Evolutionary conservation across 2,329 filamentous ascomycete species (phyloP).

Genomic region (Blumeria graminis): DNA sequence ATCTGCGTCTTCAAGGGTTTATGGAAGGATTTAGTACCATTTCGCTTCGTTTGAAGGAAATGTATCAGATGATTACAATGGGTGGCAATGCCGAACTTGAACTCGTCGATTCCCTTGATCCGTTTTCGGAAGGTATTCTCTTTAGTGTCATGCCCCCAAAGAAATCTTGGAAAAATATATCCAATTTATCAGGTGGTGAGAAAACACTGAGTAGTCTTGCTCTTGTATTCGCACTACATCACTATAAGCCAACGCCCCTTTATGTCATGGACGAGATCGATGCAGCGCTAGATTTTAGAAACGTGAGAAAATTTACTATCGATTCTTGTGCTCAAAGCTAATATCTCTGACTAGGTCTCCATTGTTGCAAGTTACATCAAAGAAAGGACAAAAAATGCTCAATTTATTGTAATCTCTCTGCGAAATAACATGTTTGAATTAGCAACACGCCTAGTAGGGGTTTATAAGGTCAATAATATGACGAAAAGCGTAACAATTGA

Average conservation of each 20-base stretch:
- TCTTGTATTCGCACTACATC: conserved; percentile 90
- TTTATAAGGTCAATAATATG: conserved; percentile 99
- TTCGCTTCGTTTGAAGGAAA: conserved; percentile 86
- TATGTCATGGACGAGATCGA: conserved; percentile 99
- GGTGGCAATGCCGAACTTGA: conserved; percentile 94
- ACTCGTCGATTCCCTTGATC: conserved; percentile 84
- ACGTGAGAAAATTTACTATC: conserved; percentile 35
- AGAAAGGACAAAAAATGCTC: conserved; percentile 94
- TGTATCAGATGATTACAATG: conserved; percentile 99
- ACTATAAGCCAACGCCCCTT: conserved; percentile 89
- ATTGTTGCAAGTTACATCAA: conserved; percentile 99
- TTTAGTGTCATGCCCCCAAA: conserved; percentile 99
- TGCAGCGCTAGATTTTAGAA: conserved; percentile 88
- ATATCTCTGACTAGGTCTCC: conserved; percentile 37
- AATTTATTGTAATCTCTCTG: conserved; percentile 95
- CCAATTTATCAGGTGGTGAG: conserved; percentile 84
- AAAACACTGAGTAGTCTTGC: conserved; percentile 89
- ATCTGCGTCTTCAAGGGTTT: conserved; percentile 79
- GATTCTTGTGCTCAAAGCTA: no score
- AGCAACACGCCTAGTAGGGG: conserved; percentile 78
- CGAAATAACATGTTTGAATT: conserved; percentile 99
- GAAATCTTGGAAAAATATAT: conserved; percentile 99
- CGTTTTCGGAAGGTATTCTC: conserved; percentile 87
- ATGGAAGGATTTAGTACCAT: conserved; percentile 95
- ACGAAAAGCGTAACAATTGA: conserved; percentile 81